Evolutionary conservation across 257 asterid genomes (phyloP).

Genomic region (Nicotiana sylvestris): DNA sequence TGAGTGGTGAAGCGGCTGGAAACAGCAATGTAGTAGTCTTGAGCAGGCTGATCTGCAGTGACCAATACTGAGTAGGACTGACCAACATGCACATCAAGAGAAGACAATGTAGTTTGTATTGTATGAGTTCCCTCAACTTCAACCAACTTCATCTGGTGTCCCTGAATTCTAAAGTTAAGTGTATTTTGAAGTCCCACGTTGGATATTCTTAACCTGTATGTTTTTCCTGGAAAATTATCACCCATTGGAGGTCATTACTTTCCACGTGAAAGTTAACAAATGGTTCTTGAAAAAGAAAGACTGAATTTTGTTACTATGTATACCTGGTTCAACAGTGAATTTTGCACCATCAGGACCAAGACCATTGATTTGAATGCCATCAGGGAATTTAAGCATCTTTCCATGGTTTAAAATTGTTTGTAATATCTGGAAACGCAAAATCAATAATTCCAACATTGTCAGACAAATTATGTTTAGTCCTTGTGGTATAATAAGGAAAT

Average conservation of each 20-base stretch:
- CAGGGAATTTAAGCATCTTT: conserved; percentile 37
- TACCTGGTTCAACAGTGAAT: conserved; percentile 46
- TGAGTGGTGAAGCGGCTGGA: conserved; percentile 47
- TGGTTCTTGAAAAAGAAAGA: not conserved
- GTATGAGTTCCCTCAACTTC: conserved; percentile 83
- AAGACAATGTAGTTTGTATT: conserved; percentile 35
- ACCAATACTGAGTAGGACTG: conserved; percentile 64
- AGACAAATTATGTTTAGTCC: not conserved
- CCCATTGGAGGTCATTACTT: not conserved
- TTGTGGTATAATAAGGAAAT: not conserved
- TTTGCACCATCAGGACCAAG: conserved; percentile 29
- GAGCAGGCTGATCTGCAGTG: conserved; percentile 49
- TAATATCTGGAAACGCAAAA: conserved; percentile 27
- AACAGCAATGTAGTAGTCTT: conserved; percentile 47
- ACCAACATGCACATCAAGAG: conserved; percentile 69
- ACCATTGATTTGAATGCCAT: conserved; percentile 60
- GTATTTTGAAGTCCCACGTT: conserved; percentile 54
- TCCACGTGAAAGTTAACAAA: not conserved
- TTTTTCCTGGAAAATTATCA: conserved; percentile 42
- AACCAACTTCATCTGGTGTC: conserved; percentile 57
- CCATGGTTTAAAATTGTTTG: conserved; percentile 42
- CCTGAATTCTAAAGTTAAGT: conserved; percentile 55
- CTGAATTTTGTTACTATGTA: not conserved
- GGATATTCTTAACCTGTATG: conserved; percentile 64
- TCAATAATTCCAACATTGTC: not conserved